Conservation (phyloP, 192 early-diverging fungal species). For the Entomortierella parvispora region DNA sequence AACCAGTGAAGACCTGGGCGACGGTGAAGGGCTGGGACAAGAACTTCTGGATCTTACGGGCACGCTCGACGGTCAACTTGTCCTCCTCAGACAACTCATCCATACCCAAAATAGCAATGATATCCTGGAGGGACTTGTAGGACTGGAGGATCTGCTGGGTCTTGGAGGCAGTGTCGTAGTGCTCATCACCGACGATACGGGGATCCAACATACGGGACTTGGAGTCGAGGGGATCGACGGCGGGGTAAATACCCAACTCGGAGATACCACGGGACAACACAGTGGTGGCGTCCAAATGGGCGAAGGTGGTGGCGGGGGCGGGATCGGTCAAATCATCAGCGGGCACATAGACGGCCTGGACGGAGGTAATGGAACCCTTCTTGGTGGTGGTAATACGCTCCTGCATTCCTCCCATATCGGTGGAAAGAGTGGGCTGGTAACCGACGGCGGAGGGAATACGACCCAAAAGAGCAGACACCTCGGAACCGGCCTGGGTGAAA, state of each 20-base stretch:
- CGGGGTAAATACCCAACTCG: constrained; percentile 99
- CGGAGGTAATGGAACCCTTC: constrained; percentile 99
- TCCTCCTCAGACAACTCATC: constrained; percentile 99
- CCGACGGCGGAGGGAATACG: constrained; percentile 99
- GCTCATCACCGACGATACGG: constrained; percentile 94
- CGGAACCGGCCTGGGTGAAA: constrained; percentile 99
- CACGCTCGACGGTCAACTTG: constrained; percentile 98
- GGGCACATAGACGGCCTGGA: constrained; percentile 98
- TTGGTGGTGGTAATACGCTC: constrained; percentile 99
- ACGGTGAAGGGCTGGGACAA: constrained; percentile 91
- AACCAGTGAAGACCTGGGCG: constrained; percentile 96
- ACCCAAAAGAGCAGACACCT: constrained; percentile 98
- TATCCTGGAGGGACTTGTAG: constrained; percentile 99
- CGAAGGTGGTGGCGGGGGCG: constrained; percentile 98
- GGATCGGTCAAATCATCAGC: constrained; percentile 99
- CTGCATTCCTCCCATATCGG: constrained; percentile 99
- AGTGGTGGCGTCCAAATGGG: constrained; percentile 99
- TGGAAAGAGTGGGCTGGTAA: constrained; percentile 99
- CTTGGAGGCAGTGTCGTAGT: constrained; percentile 93
- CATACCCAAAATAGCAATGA: constrained; percentile 99
- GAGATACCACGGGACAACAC: constrained; percentile 98
- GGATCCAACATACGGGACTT: constrained; percentile 98
- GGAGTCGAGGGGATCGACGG: constrained; percentile 98
- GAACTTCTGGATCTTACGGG: constrained; percentile 70
- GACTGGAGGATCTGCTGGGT: constrained; percentile 97